Percentiles rank a stretch among this genome's conserved stretches.
These are phyloP conservation scores for Vinca minor DNA, from an alignment of 257 asterid species.

Conservation along the genomic window DNA sequence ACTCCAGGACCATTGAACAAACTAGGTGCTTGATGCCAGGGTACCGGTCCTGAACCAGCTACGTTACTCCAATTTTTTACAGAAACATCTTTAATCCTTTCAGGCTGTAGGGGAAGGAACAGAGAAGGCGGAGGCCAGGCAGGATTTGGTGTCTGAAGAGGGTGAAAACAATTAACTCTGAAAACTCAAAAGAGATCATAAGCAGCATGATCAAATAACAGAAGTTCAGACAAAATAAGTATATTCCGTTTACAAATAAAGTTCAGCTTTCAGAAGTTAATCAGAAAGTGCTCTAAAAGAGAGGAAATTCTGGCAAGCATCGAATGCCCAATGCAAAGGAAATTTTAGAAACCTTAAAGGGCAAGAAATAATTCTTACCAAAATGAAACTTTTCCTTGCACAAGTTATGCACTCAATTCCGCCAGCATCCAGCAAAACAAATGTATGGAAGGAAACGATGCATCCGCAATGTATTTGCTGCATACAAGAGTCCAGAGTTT, in stretches of 20 bases:
- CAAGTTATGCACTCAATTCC: conserved; percentile 95
- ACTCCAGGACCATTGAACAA: conserved; percentile 41
- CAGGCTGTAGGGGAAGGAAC: conserved; percentile 70
- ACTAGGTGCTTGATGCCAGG: conserved; percentile 74
- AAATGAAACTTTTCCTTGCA: conserved; percentile 77
- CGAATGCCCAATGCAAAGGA: not conserved
- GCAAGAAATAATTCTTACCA: conserved; percentile 42
- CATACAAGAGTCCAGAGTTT: conserved; percentile 27
- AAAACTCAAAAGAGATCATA: not conserved
- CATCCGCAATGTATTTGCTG: conserved; percentile 99
- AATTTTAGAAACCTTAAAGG: conserved; percentile 4
- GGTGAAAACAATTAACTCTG: not conserved
- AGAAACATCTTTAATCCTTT: conserved; percentile 67
- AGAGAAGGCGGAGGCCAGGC: conserved; percentile 99
- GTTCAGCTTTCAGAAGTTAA: not conserved
- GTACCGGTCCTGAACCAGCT: conserved; percentile 80
- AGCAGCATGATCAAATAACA: not conserved
- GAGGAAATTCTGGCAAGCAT: not conserved
- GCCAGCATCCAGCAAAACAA: conserved; percentile 96
- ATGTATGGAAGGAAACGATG: conserved; percentile 95
- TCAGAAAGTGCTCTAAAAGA: too few relatives aligned
- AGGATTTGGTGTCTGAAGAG: conserved; percentile 87
- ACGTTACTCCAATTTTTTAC: conserved; percentile 51
- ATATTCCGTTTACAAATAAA: not conserved
- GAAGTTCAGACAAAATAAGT: not conserved